phyloP scores from a whole-genome alignment of 768 basidiomycete genomes.

The Tulasnella sp. region DNA sequence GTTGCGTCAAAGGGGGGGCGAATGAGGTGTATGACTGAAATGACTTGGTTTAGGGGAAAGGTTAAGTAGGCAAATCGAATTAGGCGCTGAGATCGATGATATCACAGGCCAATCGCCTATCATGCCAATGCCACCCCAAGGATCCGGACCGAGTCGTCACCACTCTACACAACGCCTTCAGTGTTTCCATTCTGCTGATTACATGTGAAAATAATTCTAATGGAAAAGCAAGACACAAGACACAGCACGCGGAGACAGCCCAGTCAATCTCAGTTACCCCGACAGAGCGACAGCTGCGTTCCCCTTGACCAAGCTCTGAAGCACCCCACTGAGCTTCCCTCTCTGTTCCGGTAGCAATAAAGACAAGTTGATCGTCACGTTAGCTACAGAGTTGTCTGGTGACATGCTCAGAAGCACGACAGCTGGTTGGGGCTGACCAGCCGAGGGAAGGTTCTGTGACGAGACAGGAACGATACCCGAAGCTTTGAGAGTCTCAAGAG shows the following conservation, averaged over 20 bases:
- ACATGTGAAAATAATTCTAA: no score
- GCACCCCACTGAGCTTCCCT: constrained; percentile 1
- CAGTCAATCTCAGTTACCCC: no score
- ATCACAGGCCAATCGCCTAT: neutral
- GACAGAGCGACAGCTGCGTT: neutral
- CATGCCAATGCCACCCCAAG: neutral
- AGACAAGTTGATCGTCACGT: constrained; percentile 69
- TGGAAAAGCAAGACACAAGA: no score
- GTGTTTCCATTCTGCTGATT: no score
- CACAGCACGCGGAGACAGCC: no score
- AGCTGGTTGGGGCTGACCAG: constrained; percentile 55
- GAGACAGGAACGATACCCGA: constrained; percentile 67
- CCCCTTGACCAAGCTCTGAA: constrained; percentile 2
- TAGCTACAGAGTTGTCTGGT: constrained; percentile 59
- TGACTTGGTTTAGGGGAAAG: neutral
- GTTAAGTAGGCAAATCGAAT: neutral
- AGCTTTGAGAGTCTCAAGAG: constrained; percentile 47
- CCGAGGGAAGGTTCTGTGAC: constrained; percentile 39
- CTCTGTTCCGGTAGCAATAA: constrained; percentile 60
- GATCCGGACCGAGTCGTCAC: no score
- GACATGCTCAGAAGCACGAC: constrained; percentile 66
- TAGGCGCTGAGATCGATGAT: neutral
- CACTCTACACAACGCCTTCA: no score
- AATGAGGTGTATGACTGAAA: neutral
- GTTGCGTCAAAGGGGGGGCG: neutral